Percentiles rank a stretch among this genome's conserved stretches.
phyloP scores from a whole-genome alignment of 768 basidiomycete species.

The Naganishia vishniacii region DNA sequence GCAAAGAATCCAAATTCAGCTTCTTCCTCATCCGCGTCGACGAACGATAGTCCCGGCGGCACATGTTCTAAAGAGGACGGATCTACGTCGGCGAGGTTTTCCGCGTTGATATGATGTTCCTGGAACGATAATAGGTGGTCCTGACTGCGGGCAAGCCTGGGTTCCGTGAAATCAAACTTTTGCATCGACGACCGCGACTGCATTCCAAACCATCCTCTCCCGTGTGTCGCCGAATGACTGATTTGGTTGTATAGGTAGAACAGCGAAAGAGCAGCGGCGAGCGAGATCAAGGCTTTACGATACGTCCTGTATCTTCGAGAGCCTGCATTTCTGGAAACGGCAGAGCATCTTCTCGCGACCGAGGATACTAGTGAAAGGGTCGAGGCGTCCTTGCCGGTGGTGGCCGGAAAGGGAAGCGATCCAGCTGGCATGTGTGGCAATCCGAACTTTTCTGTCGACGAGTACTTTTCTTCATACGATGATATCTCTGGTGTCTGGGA shows the following conservation, averaged over 20 bases:
- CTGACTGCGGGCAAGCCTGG: constrained; percentile 3
- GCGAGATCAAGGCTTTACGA: background rate
- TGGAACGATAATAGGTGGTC: constrained; percentile 6
- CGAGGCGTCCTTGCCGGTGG: background rate
- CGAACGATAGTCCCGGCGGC: constrained; percentile 1
- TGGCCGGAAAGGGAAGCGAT: background rate
- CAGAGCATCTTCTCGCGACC: too few species aligned
- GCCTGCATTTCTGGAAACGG: too few species aligned
- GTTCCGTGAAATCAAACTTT: constrained; percentile 7
- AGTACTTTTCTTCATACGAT: too few species aligned
- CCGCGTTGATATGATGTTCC: constrained; percentile 14
- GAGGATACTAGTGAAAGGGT: background rate
- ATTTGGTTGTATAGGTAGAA: constrained; percentile 16
- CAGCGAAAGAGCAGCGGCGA: background rate
- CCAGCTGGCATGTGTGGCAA: too few species aligned
- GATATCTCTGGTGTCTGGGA: background rate
- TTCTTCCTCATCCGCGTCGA: background rate
- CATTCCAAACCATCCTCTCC: background rate
- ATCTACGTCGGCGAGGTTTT: background rate
- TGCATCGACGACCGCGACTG: background rate
- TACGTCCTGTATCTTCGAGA: constrained; percentile 11
- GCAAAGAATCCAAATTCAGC: constrained; percentile 13
- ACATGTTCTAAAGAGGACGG: background rate
- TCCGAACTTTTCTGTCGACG: too few species aligned
- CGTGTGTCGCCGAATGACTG: background rate